Evolutionary conservation across 768 basidiomycete genomes (phyloP).

Genomic region (Rhizopogon vinicolor): DNA sequence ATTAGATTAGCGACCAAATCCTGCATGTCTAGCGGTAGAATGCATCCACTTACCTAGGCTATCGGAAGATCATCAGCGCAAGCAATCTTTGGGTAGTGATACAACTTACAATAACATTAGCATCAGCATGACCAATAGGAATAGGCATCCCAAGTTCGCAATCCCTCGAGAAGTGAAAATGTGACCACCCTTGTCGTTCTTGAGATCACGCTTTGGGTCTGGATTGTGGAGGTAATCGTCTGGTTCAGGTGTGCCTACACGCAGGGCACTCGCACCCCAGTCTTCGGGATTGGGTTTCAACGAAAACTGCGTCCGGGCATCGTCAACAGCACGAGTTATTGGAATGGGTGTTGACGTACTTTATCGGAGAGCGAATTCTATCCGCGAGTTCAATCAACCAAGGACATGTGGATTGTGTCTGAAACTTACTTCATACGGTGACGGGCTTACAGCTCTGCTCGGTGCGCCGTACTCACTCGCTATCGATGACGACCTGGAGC

Average conservation of each 20-base stretch:
- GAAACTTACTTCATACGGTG: slow-evolving; percentile 20
- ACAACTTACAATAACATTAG: slow-evolving; percentile 54
- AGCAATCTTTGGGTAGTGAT: neutral
- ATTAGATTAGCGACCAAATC: neutral
- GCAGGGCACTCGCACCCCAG: slow-evolving; percentile 44
- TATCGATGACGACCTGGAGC: slow-evolving; percentile 15
- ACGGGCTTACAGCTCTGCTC: slow-evolving; percentile 23
- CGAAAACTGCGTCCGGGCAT: slow-evolving; percentile 27
- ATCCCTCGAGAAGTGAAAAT: slow-evolving; percentile 61
- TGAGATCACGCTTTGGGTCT: slow-evolving; percentile 47
- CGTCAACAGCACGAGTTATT: neutral
- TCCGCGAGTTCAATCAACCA: neutral
- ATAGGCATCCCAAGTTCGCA: slow-evolving; percentile 63
- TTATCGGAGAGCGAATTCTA: slow-evolving; percentile 25
- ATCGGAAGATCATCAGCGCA: neutral
- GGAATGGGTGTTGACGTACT: slow-evolving; percentile 5
- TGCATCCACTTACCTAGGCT: slow-evolving; percentile 9
- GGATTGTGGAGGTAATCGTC: slow-evolving; percentile 68
- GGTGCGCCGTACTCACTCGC: slow-evolving; percentile 11
- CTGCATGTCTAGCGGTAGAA: neutral
- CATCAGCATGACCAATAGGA: slow-evolving; percentile 44
- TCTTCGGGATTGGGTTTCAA: slow-evolving; percentile 40
- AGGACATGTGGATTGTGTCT: neutral
- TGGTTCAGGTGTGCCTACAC: slow-evolving; percentile 42
- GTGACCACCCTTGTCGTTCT: slow-evolving; percentile 51